Evolutionary conservation across 2,329 filamentous ascomycete genomes (phyloP), one percentile per base, ranked within the genome.

Genomic region (Rhinocladiella similis): DNA sequence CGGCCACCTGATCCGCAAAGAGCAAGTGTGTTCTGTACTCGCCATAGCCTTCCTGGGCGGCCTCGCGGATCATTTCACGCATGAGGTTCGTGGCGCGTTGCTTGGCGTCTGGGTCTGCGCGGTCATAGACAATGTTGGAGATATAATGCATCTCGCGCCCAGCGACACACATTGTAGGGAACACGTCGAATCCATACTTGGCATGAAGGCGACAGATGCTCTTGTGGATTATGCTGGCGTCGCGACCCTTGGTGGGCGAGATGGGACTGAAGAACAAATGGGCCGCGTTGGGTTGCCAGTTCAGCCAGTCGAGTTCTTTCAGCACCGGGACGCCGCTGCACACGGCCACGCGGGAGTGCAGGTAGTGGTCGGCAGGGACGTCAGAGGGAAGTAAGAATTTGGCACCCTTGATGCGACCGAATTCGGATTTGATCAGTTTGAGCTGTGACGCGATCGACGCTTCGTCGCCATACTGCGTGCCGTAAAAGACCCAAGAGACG

Each of bases 1-100:
- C 66, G 1, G 75, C 74, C 45, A 79, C 73, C 57, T 78, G 75
- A 60, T 79, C 76, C 62, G 74, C 73, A 36, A 77, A 69, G 2
- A 73, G 66, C n/a, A 79, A 56, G 66, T 78, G 77, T 3, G 77
- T 79, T 29, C 76, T 64, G 55, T 79, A 78, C 61, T 79, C 75
- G 25, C 75, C 75, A 64, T 72, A 77, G 2, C 77, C 77, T 27
- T 72, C 62, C 13, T 67, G 66, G 1, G 75, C 75, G n/a, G 68
- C 67, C 33, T 74, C 73, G n/a, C 69, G 65, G 43, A 72, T 70
- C 65, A 71, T 68, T 18, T 69, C 67, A 19, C 66, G 63, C 42
- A 70, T 67, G 2, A 67, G 66, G 38, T 59, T 61, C 38, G 68
- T 66, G 12, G 69, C 69, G n/a, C 58, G 57, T 6, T 54, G 57